Percentiles rank a stretch among this genome's conserved stretches.
phyloP scores from a whole-genome alignment of 495 filamentous ascomycete genomes.

The Trichoderma gamsii region DNA sequence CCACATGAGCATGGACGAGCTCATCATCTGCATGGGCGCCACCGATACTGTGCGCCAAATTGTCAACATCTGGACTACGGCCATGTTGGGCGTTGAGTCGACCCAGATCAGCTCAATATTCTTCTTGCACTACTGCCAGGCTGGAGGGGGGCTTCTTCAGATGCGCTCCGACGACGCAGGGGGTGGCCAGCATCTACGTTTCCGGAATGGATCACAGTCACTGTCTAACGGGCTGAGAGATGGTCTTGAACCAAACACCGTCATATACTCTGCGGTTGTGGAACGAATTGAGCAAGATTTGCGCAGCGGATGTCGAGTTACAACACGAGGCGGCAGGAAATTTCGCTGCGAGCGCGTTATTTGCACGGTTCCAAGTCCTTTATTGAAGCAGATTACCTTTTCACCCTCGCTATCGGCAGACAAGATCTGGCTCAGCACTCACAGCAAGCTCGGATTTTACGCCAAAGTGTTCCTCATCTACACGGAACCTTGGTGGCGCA shows the following conservation, averaged over 20 bases:
- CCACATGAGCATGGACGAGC: slow-evolving; percentile 9
- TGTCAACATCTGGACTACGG: slow-evolving; percentile 34
- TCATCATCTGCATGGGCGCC: slow-evolving; percentile 18
- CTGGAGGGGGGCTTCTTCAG: slow-evolving; percentile 36
- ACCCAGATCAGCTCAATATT: slow-evolving; percentile 39
- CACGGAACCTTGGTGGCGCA: slow-evolving; percentile 36
- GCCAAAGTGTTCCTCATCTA: slow-evolving; percentile 36
- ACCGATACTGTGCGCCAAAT: slow-evolving; percentile 24
- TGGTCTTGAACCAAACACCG: slow-evolving; percentile 7
- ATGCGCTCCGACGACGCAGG: slow-evolving; percentile 36
- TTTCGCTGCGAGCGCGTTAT: slow-evolving; percentile 35
- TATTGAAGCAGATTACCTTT: slow-evolving; percentile 33
- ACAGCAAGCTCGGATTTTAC: slow-evolving; percentile 31
- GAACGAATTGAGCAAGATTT: neutral
- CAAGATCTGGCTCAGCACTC: slow-evolving; percentile 15
- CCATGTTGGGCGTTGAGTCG: slow-evolving; percentile 41
- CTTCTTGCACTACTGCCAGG: slow-evolving; percentile 46
- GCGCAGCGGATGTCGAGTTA: neutral
- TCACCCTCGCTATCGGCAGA: neutral
- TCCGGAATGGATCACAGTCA: slow-evolving; percentile 24
- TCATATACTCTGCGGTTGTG: neutral
- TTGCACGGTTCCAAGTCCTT: slow-evolving; percentile 29
- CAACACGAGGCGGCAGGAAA: slow-evolving; percentile 19
- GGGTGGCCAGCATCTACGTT: slow-evolving; percentile 42
- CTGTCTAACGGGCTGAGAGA: neutral